Conservation (phyloP, 192 early-diverging fungal species). For the Spinellus fusiger region DNA sequence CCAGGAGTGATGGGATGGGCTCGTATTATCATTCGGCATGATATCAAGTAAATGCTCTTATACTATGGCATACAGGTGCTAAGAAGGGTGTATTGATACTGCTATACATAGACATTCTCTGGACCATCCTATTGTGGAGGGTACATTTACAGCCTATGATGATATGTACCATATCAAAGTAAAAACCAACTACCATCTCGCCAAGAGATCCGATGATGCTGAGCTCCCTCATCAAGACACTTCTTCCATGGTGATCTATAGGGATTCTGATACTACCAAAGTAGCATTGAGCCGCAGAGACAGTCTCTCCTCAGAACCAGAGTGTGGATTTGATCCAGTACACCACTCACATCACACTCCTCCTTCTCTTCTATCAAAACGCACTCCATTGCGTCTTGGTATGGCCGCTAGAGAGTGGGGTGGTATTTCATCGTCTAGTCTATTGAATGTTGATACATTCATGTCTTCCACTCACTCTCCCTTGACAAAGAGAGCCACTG, state of each 20-base stretch:
- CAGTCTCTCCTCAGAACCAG: neutral
- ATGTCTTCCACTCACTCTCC: neutral
- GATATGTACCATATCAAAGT: conserved; percentile 58
- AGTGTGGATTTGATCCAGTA: conserved; percentile 28
- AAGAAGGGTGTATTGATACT: neutral
- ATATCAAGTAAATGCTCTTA: neutral
- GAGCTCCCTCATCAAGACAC: conserved; percentile 21
- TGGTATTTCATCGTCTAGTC: neutral
- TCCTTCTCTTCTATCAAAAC: neutral
- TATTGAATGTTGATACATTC: neutral
- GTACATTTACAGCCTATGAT: conserved; percentile 44
- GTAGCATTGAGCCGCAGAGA: neutral
- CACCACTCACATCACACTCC: too few relatives aligned
- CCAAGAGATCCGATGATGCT: conserved; percentile 50
- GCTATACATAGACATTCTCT: conserved; percentile 6
- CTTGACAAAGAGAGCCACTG: neutral
- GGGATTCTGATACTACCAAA: conserved; percentile 18
- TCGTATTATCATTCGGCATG: neutral
- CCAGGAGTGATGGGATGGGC: conserved; percentile 6
- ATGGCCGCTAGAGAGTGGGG: neutral
- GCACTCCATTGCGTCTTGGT: neutral
- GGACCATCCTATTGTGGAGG: conserved; percentile 46
- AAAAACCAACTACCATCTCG: conserved; percentile 41
- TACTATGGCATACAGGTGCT: neutral
- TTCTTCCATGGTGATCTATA: conserved; percentile 15